Evolutionary conservation across 129 eudicot species (phyloP).

Genomic region (Tagetes erecta): DNA sequence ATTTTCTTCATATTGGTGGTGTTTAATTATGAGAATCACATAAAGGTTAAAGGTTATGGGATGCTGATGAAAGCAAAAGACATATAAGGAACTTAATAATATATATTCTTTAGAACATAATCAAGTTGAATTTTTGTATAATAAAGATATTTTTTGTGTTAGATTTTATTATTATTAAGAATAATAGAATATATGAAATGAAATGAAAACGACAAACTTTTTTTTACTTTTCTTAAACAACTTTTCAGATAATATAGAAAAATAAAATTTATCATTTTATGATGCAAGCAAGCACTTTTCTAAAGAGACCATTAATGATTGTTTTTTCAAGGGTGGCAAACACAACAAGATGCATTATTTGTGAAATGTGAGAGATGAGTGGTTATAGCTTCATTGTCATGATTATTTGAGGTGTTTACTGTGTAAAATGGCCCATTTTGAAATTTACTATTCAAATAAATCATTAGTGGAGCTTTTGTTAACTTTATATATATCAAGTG

Average conservation of each 20-base stretch:
- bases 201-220: not conserved
- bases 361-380: conserved; percentile 15
- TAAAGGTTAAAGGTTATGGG: conserved; percentile 1
- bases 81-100: not conserved
- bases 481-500: not conserved
- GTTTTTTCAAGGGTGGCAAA: conserved; percentile 20
- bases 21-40: conserved; percentile 1
- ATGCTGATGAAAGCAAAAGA: not conserved
- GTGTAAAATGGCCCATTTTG: conserved; percentile 33
- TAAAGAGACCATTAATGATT: conserved; percentile 22
- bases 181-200: not conserved
- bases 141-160: not conserved
- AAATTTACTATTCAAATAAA: conserved; percentile 14
- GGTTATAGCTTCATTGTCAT: conserved; percentile 22
- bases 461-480: conserved; percentile 19
- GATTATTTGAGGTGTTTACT: conserved; percentile 27
- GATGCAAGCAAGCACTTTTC: conserved; percentile 17
- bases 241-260: not conserved
- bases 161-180: not conserved
- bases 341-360: conserved; percentile 29
- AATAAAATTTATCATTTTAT: not conserved
- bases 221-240: not conserved
- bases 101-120: not conserved
- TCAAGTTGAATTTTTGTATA: not conserved
- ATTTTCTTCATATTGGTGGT: conserved; percentile 1